Conservation (phyloP, 345 rosid genomes). For the Geranium brycei region DNA sequence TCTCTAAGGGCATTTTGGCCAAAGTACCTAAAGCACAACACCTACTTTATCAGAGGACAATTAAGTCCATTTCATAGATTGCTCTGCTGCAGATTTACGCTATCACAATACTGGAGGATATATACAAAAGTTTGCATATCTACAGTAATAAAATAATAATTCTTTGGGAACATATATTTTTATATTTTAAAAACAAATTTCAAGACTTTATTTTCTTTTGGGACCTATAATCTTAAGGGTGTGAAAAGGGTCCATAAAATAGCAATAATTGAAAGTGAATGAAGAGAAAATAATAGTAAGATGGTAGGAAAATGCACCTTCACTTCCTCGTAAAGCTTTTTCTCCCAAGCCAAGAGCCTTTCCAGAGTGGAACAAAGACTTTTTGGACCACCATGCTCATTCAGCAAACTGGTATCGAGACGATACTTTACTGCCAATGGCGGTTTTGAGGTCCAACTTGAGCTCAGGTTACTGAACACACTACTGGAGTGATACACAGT, state of each 20-base stretch:
- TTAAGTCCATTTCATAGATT: too few relatives aligned
- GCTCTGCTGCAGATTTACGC: too few relatives aligned
- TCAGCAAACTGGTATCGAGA: constrained; percentile 49
- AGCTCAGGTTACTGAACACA: constrained; percentile 74
- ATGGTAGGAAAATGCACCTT: constrained; percentile 34
- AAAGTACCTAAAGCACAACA: too few relatives aligned
- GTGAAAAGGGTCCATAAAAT: not conserved
- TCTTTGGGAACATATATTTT: too few relatives aligned
- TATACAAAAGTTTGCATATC: too few relatives aligned
- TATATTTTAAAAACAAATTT: too few relatives aligned
- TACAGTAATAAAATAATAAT: too few relatives aligned
- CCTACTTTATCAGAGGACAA: too few relatives aligned
- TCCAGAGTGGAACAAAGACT: constrained; percentile 83
- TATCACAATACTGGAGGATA: too few relatives aligned
- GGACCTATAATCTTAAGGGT: too few relatives aligned
- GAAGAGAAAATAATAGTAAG: not conserved
- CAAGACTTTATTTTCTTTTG: too few relatives aligned
- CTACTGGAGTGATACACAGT: constrained; percentile 94
- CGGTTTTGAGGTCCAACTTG: constrained; percentile 92
- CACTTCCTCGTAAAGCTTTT: constrained; percentile 82
- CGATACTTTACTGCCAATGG: constrained; percentile 84
- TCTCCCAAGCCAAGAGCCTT: constrained; percentile 94
- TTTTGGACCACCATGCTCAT: constrained; percentile 45
- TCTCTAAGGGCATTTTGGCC: too few relatives aligned
- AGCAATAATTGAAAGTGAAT: not conserved